These are phyloP conservation scores for Lachancea quebecensis DNA, from an alignment of 805 yeast species.

Conservation along the genomic window DNA sequence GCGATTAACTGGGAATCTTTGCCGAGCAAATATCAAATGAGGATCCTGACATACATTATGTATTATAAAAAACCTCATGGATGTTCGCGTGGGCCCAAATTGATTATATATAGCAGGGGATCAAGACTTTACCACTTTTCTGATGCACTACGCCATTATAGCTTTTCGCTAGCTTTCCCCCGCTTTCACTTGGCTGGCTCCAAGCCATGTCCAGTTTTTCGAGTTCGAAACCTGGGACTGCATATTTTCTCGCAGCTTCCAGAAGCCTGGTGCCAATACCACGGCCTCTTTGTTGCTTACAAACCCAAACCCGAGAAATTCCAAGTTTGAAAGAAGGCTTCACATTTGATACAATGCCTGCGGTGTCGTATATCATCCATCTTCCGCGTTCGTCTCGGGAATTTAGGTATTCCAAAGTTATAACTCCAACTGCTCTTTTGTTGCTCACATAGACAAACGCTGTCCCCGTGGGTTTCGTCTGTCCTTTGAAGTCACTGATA, in stretches of 20 bases:
- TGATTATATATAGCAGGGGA: constrained; percentile 27
- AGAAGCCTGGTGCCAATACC: constrained; percentile 46
- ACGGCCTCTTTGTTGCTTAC: constrained; percentile 37
- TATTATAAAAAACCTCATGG: too few relatives aligned
- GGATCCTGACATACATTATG: too few relatives aligned
- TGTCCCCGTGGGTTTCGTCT: constrained; percentile 28
- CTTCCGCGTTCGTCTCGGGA: constrained; percentile 35
- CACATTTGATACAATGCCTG: constrained; percentile 42
- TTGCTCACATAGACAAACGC: constrained; percentile 45
- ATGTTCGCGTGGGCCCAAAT: too few relatives aligned
- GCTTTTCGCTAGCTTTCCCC: constrained; percentile 49
- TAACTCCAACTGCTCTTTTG: constrained; percentile 46
- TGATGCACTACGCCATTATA: constrained; percentile 53
- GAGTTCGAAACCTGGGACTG: constrained; percentile 44
- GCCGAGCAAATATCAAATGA: too few relatives aligned
- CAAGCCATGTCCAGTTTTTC: constrained; percentile 47
- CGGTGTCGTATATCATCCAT: constrained; percentile 56
- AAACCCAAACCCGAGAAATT: constrained; percentile 44
- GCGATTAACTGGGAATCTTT: too few relatives aligned
- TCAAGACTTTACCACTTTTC: constrained; percentile 26
- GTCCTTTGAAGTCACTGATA: constrained; percentile 11
- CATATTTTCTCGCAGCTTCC: constrained; percentile 36
- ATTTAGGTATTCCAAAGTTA: constrained; percentile 41
- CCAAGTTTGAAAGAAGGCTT: constrained; percentile 38
- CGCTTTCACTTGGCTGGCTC: constrained; percentile 67